These are phyloP conservation scores for Leccinellum albellum DNA, from an alignment of 768 basidiomycete species.

Conservation along the genomic window DNA sequence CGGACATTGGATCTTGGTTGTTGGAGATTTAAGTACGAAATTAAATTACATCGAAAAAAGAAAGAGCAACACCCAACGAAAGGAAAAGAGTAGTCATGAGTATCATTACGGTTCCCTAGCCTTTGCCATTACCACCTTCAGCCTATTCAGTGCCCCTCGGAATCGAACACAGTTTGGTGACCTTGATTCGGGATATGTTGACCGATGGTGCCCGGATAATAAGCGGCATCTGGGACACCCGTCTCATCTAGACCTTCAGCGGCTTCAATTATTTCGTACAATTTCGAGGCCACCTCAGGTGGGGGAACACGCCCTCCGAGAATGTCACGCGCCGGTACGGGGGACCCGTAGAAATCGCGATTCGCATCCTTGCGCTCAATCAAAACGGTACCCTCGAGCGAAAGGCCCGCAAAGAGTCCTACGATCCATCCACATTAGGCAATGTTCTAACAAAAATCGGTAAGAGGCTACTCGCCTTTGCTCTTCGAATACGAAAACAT, in stretches of 20 bases:
- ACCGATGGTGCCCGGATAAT: constrained; percentile 67
- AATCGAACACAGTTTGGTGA: constrained; percentile 69
- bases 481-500: constrained; percentile 98
- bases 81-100: not conserved
- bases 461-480: constrained; percentile 56
- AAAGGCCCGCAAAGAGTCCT: constrained; percentile 94
- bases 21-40: not conserved
- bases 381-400: constrained; percentile 89
- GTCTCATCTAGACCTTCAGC: constrained; percentile 90
- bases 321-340: constrained; percentile 85
- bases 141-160: constrained; percentile 42
- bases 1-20: not conserved
- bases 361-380: constrained; percentile 97
- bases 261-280: constrained; percentile 97
- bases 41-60: constrained; percentile 1
- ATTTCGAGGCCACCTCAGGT: constrained; percentile 88
- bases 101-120: not conserved
- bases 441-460: not conserved
- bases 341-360: constrained; percentile 91
- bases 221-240: constrained; percentile 72
- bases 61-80: not conserved
- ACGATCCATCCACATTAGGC: not conserved
- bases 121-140: not conserved
- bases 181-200: constrained; percentile 49
- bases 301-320: constrained; percentile 92